These are phyloP conservation scores for Globisporangium apiculatum DNA, from an alignment of 352 stramenopile species.

Conservation along the genomic window DNA sequence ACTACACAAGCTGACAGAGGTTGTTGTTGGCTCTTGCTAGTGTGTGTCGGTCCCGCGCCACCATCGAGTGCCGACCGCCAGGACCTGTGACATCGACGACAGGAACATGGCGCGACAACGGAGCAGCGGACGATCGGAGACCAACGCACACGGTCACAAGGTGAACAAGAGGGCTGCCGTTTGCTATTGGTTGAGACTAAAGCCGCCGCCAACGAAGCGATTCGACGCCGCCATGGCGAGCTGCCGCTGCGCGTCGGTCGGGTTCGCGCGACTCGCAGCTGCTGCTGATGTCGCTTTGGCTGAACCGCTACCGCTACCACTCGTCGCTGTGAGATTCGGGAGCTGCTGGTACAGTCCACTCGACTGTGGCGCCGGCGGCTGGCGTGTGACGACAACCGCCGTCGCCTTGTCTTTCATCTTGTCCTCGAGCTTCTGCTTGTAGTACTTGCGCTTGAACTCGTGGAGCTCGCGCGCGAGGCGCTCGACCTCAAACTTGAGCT, in stretches of 20 bases:
- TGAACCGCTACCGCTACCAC: conserved; percentile 1
- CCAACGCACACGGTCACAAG: not conserved
- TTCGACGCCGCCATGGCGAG: conserved; percentile 80
- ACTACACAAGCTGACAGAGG: not conserved
- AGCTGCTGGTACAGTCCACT: conserved; percentile 12
- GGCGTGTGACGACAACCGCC: conserved; percentile 22
- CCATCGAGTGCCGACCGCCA: not conserved
- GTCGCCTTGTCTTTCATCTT: conserved; percentile 69
- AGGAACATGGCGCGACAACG: not conserved
- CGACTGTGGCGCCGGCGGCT: conserved; percentile 5
- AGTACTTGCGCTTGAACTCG: conserved; percentile 95
- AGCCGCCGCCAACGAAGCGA: conserved; percentile 90
- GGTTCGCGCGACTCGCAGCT: conserved; percentile 16
- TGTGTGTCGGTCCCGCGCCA: not conserved
- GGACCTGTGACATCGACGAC: not conserved
- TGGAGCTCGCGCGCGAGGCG: conserved; percentile 87
- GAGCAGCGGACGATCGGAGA: not conserved
- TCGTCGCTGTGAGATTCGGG: conserved; percentile 21
- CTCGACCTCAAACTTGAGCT: conserved; percentile 95
- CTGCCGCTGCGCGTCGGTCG: conserved; percentile 76
- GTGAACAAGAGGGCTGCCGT: not conserved
- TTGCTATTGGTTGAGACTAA: conserved; percentile 88
- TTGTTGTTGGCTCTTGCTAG: not conserved
- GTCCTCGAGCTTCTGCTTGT: conserved; percentile 89
- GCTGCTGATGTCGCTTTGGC: not conserved